Percentiles rank a stretch among this genome's conserved stretches.
phyloP scores from a whole-genome alignment of 371 early-diverging fungal species.

The Rhizomucor pusillus region DNA sequence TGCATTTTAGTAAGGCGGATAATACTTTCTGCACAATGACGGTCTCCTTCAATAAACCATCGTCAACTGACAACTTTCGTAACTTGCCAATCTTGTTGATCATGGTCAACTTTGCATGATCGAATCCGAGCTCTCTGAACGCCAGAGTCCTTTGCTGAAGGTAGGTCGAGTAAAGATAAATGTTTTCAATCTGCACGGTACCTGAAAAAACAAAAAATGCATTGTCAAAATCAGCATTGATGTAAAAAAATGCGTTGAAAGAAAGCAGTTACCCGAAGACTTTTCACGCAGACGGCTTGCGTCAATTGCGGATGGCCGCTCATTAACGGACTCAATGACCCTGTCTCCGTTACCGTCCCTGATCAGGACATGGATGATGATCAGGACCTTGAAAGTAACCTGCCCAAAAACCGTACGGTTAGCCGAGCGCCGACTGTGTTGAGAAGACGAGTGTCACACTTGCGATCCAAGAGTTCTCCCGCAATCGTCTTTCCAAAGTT shows the following conservation, averaged over 20 bases:
- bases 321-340: slow-evolving; percentile 67
- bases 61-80: slow-evolving; percentile 53
- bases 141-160: slow-evolving; percentile 77
- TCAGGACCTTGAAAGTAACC: slow-evolving; percentile 85
- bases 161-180: slow-evolving; percentile 79
- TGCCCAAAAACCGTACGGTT: slow-evolving; percentile 19
- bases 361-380: slow-evolving; percentile 81
- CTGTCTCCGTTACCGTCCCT: slow-evolving; percentile 77
- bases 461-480: slow-evolving; percentile 81
- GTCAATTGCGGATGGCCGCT: slow-evolving; percentile 58
- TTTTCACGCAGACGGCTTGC: slow-evolving; percentile 65
- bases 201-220: slow-evolving; percentile 4
- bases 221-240: slow-evolving; percentile 7
- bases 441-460: slow-evolving; percentile 1
- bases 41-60: slow-evolving; percentile 76
- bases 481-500: slow-evolving; percentile 54
- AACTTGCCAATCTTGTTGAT: slow-evolving; percentile 44
- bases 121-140: slow-evolving; percentile 72
- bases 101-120: slow-evolving; percentile 54
- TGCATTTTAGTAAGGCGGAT: slow-evolving; percentile 72
- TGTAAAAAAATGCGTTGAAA: background rate
- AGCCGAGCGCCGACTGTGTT: background rate
- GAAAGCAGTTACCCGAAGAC: slow-evolving; percentile 33
- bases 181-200: slow-evolving; percentile 68
- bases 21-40: slow-evolving; percentile 77